Base-by-base conservation (phyloP, 2,329 filamentous ascomycete genomes). In the Westerdykella ornata region DNA sequence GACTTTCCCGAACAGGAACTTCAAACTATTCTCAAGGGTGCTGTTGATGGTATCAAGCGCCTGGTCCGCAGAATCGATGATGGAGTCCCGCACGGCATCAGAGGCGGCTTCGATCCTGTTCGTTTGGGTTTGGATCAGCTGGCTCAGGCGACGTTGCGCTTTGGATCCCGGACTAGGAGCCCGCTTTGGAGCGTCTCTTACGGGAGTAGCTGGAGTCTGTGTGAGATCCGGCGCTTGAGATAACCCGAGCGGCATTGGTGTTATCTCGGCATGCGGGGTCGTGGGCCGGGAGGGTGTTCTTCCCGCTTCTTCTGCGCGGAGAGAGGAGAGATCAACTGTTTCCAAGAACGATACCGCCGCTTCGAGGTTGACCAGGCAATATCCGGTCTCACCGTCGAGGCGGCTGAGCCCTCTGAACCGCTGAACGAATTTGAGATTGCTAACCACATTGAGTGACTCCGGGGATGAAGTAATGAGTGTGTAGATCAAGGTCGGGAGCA, bases 401-500 rank as follows among this genome's bases (percentile, higher is more conserved):
- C 90, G 95, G 49, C 74, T 82, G 39, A 86, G 80, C 62, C 87
- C 86, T 42, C 92, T 81, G 62, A 98, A 98, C 47, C 85, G 75
- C 61, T 97, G 89, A 51, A 97, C 88, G 62, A 97, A 98, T 53
- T 85, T 81, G n/a, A 94, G 73, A 62, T 98, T 94, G 71, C 90
- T 97, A 58, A 95, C 88, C 41, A 89, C 84, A 63, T 89, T 86
- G 36, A 97, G 82, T 26, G 82, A 79, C 64, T 92, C 85, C 0
- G 89, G 85, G 0, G 88, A 84, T 34, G 89, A 83, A 2, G 88
- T 96, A 60, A 98, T 94, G 45, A 98, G 77, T 0, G 88, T 87
- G 69, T 94, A 98, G 47, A 98, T 98, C 48, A 98, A 76, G 65
- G 94, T 95, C 1, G 92, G 92, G 63, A 98, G 81, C 41, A 98